Base-by-base conservation (phyloP, 805 yeast genomes). In the Schwanniomyces vanrijiae region DNA sequence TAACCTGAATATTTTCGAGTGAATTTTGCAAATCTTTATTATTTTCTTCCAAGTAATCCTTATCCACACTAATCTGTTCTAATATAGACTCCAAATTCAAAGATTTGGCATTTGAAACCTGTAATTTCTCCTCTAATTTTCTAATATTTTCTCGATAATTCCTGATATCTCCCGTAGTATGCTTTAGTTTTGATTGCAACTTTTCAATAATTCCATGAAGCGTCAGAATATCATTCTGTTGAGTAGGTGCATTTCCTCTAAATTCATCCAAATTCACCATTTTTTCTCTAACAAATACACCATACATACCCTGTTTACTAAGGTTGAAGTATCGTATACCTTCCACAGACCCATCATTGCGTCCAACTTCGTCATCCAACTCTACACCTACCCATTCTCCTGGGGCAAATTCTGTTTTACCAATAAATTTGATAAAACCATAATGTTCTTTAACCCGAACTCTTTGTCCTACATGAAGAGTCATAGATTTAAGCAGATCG, bases 321-420 rank as follows among this genome's bases (percentile, higher is more conserved):
- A 42, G 42, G 6, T 64, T 59, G 40, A 80, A 80, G 58, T 80
- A 80, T 44, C 60, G 43, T 2, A 64, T 56, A 0, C 76, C 81
- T 16, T 69, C 60, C 0, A 80, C 72, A 0, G 75, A 58, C 1
- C 84, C 84, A 48, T 79, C 66, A 45, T 80, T 80, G 52, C 73
- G 76, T 1, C 84, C 84, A 0, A 31, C 48, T 0, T 73, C 63
- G 1, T 47, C 46, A 10, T 67, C 69, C 19, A 80, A 56, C 42
- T 77, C 80, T 2, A 80, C 55, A 0, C 84, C 84, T 3, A 75
- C 60, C 84, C 84, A 79, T 0, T 47, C 44, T 0, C 89, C 90
- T 0, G 75, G 65, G 2, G 87, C 82, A 66, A 85, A 85, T 40
- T 76, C 52, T 0, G 88, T 81, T 11, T 54, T 44, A 0, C 90